Evolutionary conservation across 805 yeast species (phyloP).

Genomic region (Kodamaea kaohsiungensis): DNA sequence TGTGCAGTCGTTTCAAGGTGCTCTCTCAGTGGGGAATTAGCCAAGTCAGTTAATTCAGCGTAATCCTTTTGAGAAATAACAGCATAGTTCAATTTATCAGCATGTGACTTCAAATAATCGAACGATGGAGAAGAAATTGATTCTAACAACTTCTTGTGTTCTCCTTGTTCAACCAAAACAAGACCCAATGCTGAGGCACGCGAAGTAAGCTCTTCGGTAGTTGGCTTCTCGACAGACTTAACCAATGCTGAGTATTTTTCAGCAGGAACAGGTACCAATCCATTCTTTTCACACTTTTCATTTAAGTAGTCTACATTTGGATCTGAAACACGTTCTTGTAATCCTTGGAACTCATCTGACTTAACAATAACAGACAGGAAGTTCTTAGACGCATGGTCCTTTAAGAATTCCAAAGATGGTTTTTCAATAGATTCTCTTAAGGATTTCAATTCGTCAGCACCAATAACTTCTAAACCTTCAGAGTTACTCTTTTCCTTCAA

Average conservation of each 20-base stretch:
- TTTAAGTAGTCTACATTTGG: not conserved
- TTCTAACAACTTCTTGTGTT: slow-evolving; percentile 12
- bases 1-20: slow-evolving; percentile 17
- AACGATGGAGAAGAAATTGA: slow-evolving; percentile 24
- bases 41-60: slow-evolving; percentile 12
- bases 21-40: slow-evolving; percentile 16
- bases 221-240: slow-evolving; percentile 21
- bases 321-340: slow-evolving; percentile 11
- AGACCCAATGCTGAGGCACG: slow-evolving; percentile 19
- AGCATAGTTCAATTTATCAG: slow-evolving; percentile 13
- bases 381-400: slow-evolving; percentile 7
- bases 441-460: slow-evolving; percentile 18
- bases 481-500: slow-evolving; percentile 11
- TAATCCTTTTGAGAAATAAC: slow-evolving; percentile 17
- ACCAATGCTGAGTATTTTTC: slow-evolving; percentile 15
- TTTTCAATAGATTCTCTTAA: slow-evolving; percentile 18
- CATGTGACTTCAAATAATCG: slow-evolving; percentile 28
- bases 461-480: slow-evolving; percentile 7
- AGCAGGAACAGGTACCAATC: slow-evolving; percentile 2
- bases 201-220: slow-evolving; percentile 27
- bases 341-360: slow-evolving; percentile 12
- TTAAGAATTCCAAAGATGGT: slow-evolving; percentile 12
- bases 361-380: slow-evolving; percentile 12
- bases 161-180: slow-evolving; percentile 13
- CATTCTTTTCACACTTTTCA: not conserved